These are phyloP conservation scores for Metschnikowia shivogae DNA, from an alignment of 805 yeast genomes.

Conservation along the genomic window DNA sequence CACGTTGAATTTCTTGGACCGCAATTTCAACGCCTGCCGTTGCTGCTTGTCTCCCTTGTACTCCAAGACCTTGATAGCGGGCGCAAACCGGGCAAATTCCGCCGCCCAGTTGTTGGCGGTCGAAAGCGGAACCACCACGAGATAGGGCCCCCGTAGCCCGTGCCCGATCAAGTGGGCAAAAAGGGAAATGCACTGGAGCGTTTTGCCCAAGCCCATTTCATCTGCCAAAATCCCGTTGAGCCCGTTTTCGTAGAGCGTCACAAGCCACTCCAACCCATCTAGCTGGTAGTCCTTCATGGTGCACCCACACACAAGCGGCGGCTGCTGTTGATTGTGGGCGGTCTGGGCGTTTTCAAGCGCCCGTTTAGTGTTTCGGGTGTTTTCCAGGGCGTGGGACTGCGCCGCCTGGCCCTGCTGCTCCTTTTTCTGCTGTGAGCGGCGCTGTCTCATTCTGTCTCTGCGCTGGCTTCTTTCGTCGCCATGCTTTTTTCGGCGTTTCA, in stretches of 20 bases:
- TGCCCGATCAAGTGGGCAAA: constrained; percentile 72
- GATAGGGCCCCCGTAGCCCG: constrained; percentile 73
- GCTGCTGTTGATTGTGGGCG: constrained; percentile 25
- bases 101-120: constrained; percentile 81
- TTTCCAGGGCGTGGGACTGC: constrained; percentile 9
- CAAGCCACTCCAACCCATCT: constrained; percentile 88
- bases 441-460: neutral
- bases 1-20: constrained; percentile 37
- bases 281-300: constrained; percentile 77
- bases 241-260: constrained; percentile 87
- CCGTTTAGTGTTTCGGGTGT: constrained; percentile 19
- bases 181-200: constrained; percentile 81
- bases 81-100: constrained; percentile 74
- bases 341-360: constrained; percentile 27
- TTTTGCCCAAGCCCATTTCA: constrained; percentile 97
- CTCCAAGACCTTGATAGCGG: constrained; percentile 54
- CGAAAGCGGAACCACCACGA: constrained; percentile 77
- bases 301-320: constrained; percentile 42
- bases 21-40: constrained; percentile 32
- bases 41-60: constrained; percentile 62
- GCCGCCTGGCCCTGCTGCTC: constrained; percentile 6
- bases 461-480: neutral
- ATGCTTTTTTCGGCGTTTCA: neutral
- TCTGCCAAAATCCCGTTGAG: constrained; percentile 93
- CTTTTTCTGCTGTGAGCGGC: neutral